A percentile compares a stretch with the other conserved stretches of the same genome.
phyloP scores from a whole-genome alignment of 2,329 filamentous ascomycete species.

The Aspergillus persii region DNA sequence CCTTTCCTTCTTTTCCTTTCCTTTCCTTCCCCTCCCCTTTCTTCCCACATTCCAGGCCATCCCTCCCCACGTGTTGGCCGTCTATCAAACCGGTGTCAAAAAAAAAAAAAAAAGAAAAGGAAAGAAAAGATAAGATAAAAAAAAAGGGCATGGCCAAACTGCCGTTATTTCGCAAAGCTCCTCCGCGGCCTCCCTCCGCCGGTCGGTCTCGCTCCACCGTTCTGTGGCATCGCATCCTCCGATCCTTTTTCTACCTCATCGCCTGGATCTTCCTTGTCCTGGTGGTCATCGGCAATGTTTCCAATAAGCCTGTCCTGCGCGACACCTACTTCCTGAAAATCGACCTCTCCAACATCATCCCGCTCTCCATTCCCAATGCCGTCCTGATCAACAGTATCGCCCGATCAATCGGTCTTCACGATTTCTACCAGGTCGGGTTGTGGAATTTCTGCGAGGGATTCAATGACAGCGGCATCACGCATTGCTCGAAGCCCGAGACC shows the following conservation, averaged over 20 bases:
- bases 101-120: no score
- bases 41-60: neutral
- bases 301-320: conserved; percentile 59
- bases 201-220: conserved; percentile 32
- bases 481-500: conserved; percentile 66
- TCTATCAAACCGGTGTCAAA: neutral
- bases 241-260: conserved; percentile 69
- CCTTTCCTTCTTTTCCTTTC: neutral
- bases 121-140: neutral
- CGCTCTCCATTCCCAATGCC: conserved; percentile 67
- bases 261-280: conserved; percentile 77
- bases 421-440: conserved; percentile 89
- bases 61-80: neutral
- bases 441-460: conserved; percentile 95
- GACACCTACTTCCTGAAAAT: conserved; percentile 82
- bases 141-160: conserved; percentile 25
- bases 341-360: conserved; percentile 78
- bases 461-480: conserved; percentile 64
- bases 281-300: conserved; percentile 74
- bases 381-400: conserved; percentile 83
- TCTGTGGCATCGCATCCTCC: conserved; percentile 61
- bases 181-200: conserved; percentile 23
- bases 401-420: conserved; percentile 79
- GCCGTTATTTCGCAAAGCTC: conserved; percentile 26
- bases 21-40: neutral